A percentile compares a stretch with the other conserved stretches of the same genome.
Conservation (phyloP, 495 filamentous ascomycete genomes). For the Annulohypoxylon stygium region DNA sequence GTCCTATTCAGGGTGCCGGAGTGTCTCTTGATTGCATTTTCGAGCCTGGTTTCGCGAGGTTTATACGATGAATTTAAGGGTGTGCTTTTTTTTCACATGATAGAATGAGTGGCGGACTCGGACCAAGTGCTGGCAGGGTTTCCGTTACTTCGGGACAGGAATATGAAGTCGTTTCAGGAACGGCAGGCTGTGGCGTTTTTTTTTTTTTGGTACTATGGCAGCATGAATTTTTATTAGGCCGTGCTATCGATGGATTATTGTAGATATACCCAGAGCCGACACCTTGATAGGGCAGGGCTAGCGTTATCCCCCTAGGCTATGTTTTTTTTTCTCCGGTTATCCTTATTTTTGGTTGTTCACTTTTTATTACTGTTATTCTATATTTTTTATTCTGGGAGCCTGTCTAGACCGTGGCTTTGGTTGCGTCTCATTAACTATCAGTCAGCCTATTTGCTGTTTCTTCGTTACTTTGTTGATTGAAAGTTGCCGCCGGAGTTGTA, state of each 20-base stretch:
- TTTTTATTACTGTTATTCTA: neutral
- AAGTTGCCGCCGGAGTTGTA: neutral
- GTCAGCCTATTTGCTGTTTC: neutral
- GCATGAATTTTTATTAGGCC: constrained; percentile 19
- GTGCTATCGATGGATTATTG: constrained; percentile 33
- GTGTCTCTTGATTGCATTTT: constrained; percentile 30
- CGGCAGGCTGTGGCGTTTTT: constrained; percentile 47
- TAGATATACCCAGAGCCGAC: constrained; percentile 45
- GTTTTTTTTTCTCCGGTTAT: constrained; percentile 3
- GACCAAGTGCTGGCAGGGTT: constrained; percentile 55
- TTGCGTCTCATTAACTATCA: constrained; percentile 5
- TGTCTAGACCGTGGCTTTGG: neutral
- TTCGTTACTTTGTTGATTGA: neutral
- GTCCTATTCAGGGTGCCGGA: constrained; percentile 8
- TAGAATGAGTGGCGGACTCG: constrained; percentile 52
- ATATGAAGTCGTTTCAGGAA: constrained; percentile 48
- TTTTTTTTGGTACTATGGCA: constrained; percentile 22
- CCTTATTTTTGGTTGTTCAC: neutral
- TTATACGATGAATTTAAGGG: constrained; percentile 32
- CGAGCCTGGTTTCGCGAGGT: constrained; percentile 22
- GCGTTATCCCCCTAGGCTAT: constrained; percentile 30
- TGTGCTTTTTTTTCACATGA: constrained; percentile 32
- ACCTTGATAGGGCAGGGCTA: constrained; percentile 29
- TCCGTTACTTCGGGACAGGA: constrained; percentile 48
- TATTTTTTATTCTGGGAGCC: neutral